Evolutionary conservation across 179 eudicot genomes (phyloP).

Genomic region (Silene vulgaris): DNA sequence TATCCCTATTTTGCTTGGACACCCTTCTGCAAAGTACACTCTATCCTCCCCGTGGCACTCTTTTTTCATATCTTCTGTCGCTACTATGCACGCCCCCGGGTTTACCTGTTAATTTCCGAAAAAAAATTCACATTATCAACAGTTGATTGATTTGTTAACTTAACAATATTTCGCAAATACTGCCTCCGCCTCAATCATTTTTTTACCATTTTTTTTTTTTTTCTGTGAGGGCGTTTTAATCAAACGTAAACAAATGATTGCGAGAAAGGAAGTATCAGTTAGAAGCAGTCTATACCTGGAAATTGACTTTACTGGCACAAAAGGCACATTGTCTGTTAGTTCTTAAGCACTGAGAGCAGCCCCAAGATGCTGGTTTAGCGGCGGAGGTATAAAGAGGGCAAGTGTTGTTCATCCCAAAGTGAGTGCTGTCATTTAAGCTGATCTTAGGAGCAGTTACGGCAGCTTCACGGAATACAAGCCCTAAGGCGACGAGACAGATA

Average conservation of each 20-base stretch:
- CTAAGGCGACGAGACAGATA: constrained; percentile 40
- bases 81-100: constrained; percentile 57
- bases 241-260: no score
- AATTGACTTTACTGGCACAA: constrained; percentile 37
- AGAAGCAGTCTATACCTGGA: neutral
- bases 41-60: constrained; percentile 39
- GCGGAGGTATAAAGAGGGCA: constrained; percentile 42
- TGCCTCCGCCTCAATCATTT: no score
- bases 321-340: constrained; percentile 55
- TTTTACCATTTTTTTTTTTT: no score
- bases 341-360: constrained; percentile 56
- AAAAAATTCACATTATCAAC: no score
- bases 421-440: constrained; percentile 36
- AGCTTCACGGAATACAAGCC: constrained; percentile 40
- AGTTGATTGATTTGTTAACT: no score
- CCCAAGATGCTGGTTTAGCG: constrained; percentile 42
- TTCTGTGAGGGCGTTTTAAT: no score
- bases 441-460: constrained; percentile 44
- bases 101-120: constrained; percentile 25
- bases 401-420: constrained; percentile 55
- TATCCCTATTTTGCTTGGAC: constrained; percentile 53
- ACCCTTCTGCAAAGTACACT: constrained; percentile 56
- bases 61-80: constrained; percentile 28
- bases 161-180: no score
- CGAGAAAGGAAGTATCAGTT: no score